Conservation (phyloP, 169 alveolate species). For the Perkinsus olseni region DNA sequence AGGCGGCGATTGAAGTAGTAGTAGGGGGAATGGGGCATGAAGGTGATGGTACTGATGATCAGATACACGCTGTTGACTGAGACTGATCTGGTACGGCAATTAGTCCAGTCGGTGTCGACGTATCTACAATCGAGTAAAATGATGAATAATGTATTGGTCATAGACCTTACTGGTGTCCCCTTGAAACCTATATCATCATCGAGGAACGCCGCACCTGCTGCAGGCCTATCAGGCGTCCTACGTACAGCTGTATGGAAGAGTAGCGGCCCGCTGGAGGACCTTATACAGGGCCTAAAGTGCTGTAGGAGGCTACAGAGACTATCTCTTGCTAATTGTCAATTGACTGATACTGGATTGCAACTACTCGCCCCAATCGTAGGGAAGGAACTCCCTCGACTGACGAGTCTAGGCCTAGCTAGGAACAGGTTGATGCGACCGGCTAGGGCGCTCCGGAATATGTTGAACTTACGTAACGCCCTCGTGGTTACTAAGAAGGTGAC, state of each 20-base stretch:
- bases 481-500: not conserved
- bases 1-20: not conserved
- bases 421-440: not conserved
- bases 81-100: not conserved
- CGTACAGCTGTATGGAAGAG: not conserved
- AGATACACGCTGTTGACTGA: not conserved
- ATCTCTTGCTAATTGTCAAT: not conserved
- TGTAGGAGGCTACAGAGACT: not conserved
- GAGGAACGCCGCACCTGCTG: too few species aligned
- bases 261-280: not conserved
- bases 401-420: not conserved
- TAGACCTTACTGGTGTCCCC: not conserved
- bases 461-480: not conserved
- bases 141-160: not conserved
- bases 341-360: not conserved
- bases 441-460: not conserved
- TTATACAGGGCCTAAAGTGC: not conserved
- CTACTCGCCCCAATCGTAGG: not conserved
- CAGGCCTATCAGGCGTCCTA: not conserved
- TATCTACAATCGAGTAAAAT: not conserved
- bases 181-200: not conserved
- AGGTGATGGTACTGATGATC: not conserved
- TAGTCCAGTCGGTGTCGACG: not conserved
- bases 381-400: not conserved
- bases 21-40: not conserved